A percentile compares a stretch with the other conserved stretches of the same genome.
These are phyloP conservation scores for Intubia oerlemansii DNA, from an alignment of 2,329 filamentous ascomycete species.

Conservation along the genomic window DNA sequence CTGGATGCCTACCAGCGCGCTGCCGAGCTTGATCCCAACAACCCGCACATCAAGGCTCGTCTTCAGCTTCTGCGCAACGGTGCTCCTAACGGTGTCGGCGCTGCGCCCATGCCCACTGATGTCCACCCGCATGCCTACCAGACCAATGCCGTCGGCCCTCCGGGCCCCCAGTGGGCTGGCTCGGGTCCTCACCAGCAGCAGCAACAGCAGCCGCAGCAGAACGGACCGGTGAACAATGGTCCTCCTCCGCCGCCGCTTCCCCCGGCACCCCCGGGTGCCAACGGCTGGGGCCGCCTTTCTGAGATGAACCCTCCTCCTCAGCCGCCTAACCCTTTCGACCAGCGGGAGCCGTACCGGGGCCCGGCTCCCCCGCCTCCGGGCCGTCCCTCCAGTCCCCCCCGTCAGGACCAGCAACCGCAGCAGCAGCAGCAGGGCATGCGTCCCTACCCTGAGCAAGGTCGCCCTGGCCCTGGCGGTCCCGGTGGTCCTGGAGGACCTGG, in stretches of 20 bases:
- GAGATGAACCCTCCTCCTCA: conserved; percentile 61
- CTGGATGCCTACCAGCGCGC: conserved; percentile 89
- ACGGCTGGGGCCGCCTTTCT: conserved; percentile 44
- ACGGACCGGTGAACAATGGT: conserved; percentile 8
- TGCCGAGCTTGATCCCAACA: conserved; percentile 78
- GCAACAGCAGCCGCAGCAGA: too few relatives aligned
- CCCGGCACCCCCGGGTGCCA: conserved; percentile 30
- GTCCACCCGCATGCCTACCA: conserved; percentile 92
- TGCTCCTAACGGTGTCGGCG: conserved; percentile 48
- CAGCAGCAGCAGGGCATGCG: too few relatives aligned
- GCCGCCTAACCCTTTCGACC: conserved; percentile 64
- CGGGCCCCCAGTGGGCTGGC: conserved; percentile 68
- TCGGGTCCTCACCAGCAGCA: conserved; percentile 31
- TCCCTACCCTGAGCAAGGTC: conserved; percentile 46
- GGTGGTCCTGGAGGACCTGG: conserved; percentile 9
- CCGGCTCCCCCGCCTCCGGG: conserved; percentile 34
- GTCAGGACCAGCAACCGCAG: conserved; percentile 42
- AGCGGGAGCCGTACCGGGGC: conserved; percentile 47
- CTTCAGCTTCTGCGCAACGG: conserved; percentile 74
- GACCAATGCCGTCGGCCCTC: conserved; percentile 61
- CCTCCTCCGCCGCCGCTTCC: conserved; percentile 39
- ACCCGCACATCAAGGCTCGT: conserved; percentile 90
- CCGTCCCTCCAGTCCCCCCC: conserved; percentile 50
- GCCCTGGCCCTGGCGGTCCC: conserved; percentile 15
- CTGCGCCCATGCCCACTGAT: conserved; percentile 78